Conservation (phyloP, 106 monocot species). For the Dendrobium nobile region DNA sequence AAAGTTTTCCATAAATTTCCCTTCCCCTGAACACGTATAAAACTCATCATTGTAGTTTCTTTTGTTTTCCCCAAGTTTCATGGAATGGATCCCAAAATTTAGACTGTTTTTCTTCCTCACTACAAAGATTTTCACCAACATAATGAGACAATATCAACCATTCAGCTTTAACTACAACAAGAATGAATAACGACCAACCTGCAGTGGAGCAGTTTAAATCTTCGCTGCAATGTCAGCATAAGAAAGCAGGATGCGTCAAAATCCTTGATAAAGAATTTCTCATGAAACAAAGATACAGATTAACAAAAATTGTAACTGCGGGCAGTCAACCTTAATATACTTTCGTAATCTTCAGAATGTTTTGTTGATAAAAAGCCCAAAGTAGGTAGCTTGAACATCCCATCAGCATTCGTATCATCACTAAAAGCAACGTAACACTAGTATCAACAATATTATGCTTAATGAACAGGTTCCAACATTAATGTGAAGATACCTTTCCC, state of each 20-base stretch:
- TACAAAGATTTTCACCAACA: conserved; percentile 7
- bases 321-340: conserved; percentile 37
- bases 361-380: conserved; percentile 28
- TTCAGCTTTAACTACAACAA: not conserved
- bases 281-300: not conserved
- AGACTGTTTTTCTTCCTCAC: conserved; percentile 18
- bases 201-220: conserved; percentile 46
- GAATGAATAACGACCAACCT: conserved; percentile 24
- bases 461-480: not conserved
- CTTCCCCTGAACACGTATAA: conserved; percentile 8
- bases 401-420: conserved; percentile 16
- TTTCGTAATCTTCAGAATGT: conserved; percentile 26
- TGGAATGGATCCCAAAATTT: conserved; percentile 2
- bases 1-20: conserved; percentile 11
- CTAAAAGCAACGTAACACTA: conserved; percentile 7
- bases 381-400: conserved; percentile 19
- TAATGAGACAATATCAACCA: not conserved
- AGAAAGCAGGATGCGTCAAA: not conserved
- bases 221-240: conserved; percentile 30
- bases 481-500: conserved; percentile 30
- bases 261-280: not conserved
- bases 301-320: not conserved
- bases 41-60: conserved; percentile 6
- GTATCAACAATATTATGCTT: not conserved
- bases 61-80: conserved; percentile 12